A percentile compares a stretch with the other conserved stretches of the same genome.
Evolutionary conservation across 306 rosid species (phyloP).

Genomic region (Fragaria vesca): DNA sequence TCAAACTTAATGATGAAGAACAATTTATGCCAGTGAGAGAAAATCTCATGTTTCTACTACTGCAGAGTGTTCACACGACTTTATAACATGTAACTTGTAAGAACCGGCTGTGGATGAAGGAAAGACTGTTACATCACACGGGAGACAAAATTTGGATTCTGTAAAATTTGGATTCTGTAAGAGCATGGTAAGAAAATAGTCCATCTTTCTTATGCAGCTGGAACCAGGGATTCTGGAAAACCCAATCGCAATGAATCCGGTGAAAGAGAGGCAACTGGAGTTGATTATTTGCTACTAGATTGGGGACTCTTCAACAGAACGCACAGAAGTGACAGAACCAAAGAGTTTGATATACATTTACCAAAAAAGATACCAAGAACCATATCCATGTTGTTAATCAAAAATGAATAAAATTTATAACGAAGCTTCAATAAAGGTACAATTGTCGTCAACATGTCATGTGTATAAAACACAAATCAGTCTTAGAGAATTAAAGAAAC

Average conservation of each 20-base stretch:
- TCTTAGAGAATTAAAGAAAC: background rate
- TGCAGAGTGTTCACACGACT: no score
- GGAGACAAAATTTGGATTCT: background rate
- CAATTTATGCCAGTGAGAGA: no score
- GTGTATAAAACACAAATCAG: conserved; percentile 13
- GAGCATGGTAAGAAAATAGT: background rate
- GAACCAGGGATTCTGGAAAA: background rate
- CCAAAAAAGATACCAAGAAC: conserved; percentile 22
- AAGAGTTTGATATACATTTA: conserved; percentile 10
- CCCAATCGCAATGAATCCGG: background rate
- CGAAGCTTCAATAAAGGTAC: background rate
- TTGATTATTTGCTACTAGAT: background rate
- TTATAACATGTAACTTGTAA: no score
- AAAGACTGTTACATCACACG: background rate
- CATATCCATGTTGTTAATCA: conserved; percentile 6
- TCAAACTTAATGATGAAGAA: no score
- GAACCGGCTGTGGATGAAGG: no score
- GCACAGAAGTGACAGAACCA: background rate
- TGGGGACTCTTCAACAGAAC: background rate
- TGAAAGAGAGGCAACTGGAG: background rate
- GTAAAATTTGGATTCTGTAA: background rate
- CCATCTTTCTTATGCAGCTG: background rate
- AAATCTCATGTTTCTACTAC: no score
- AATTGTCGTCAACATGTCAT: background rate
- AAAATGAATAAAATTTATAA: background rate